A percentile compares a stretch with the other conserved stretches of the same genome.
phyloP scores from a whole-genome alignment of 148 eudicot genomes.

The Cornus kousa region DNA sequence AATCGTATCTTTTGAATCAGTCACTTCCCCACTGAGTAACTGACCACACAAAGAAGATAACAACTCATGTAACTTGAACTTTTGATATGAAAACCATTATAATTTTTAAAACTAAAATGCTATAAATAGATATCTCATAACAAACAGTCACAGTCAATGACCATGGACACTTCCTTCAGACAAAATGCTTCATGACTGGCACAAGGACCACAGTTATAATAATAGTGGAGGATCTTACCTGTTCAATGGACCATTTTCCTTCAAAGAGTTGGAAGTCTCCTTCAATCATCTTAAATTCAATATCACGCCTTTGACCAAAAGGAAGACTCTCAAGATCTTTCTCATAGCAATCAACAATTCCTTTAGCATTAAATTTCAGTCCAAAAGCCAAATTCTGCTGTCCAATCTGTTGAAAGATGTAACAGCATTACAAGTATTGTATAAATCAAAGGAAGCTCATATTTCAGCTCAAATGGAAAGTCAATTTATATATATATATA shows the following conservation, averaged over 20 bases:
- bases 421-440: not conserved
- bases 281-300: conserved; percentile 78
- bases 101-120: not conserved
- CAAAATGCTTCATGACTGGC: not conserved
- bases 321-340: conserved; percentile 54
- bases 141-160: not conserved
- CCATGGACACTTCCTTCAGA: not conserved
- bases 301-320: conserved; percentile 53
- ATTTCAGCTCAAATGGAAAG: too few relatives aligned
- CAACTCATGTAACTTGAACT: not conserved
- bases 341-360: conserved; percentile 66
- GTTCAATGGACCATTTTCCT: conserved; percentile 75
- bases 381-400: conserved; percentile 68
- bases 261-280: conserved; percentile 72
- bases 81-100: not conserved
- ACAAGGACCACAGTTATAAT: not conserved
- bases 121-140: not conserved
- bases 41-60: not conserved
- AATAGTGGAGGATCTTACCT: conserved; percentile 32
- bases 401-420: conserved; percentile 47
- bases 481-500: too few relatives aligned
- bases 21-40: too few relatives aligned
- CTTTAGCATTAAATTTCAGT: conserved; percentile 70
- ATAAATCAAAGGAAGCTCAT: not conserved
- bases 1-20: too few relatives aligned